phyloP scores from a whole-genome alignment of 768 basidiomycete genomes.

The Lentinula edodes region DNA sequence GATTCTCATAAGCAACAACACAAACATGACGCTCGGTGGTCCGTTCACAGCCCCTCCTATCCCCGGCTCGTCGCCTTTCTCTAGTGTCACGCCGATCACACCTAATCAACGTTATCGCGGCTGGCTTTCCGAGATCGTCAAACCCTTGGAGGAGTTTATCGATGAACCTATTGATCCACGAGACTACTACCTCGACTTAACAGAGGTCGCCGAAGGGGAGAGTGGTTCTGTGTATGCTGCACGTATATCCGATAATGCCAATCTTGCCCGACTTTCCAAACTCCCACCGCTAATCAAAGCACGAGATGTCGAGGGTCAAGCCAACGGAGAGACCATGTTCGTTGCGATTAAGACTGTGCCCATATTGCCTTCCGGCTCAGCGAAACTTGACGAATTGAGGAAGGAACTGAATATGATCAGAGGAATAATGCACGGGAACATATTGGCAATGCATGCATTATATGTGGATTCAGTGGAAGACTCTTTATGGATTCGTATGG shows the following conservation, averaged over 20 bases:
- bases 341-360: slow-evolving; percentile 77
- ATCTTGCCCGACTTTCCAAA: slow-evolving; percentile 27
- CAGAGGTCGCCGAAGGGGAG: slow-evolving; percentile 82
- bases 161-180: slow-evolving; percentile 57
- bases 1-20: slow-evolving; percentile 27
- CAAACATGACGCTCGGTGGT: slow-evolving; percentile 9
- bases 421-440: slow-evolving; percentile 51
- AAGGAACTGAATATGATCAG: slow-evolving; percentile 58
- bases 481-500: slow-evolving; percentile 83
- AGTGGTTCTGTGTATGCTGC: slow-evolving; percentile 64
- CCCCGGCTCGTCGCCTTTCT: background rate
- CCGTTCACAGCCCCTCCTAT: slow-evolving; percentile 15
- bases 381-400: slow-evolving; percentile 59
- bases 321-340: slow-evolving; percentile 28
- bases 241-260: slow-evolving; percentile 22
- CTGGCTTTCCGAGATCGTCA: slow-evolving; percentile 58
- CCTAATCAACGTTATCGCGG: slow-evolving; percentile 47
- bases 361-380: slow-evolving; percentile 49
- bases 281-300: slow-evolving; percentile 34
- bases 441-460: slow-evolving; percentile 63
- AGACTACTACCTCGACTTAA: slow-evolving; percentile 58
- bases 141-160: slow-evolving; percentile 58
- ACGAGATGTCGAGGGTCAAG: slow-evolving; percentile 29
- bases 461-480: slow-evolving; percentile 65
- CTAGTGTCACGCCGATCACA: slow-evolving; percentile 14